phyloP scores from a whole-genome alignment of 768 basidiomycete species.

The Lactarius sp. region DNA sequence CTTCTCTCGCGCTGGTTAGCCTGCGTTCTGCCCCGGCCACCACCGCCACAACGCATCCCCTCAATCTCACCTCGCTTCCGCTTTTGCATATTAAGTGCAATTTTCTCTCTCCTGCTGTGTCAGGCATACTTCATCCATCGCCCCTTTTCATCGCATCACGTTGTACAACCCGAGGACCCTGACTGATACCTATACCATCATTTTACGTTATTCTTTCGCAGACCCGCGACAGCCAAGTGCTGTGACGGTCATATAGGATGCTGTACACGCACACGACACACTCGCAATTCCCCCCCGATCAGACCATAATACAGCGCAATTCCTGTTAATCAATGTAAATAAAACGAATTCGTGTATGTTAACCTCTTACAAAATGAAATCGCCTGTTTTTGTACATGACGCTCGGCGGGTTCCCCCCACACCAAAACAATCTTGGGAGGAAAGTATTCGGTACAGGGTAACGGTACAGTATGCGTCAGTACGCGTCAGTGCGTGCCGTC shows the following conservation, averaged over 20 bases:
- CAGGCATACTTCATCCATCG: neutral
- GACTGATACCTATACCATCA: conserved; percentile 12
- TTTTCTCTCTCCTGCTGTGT: neutral
- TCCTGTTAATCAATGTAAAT: neutral
- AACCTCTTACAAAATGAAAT: neutral
- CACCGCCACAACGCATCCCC: neutral
- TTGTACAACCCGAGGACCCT: neutral
- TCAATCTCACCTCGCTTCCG: neutral
- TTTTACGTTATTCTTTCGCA: conserved; percentile 7
- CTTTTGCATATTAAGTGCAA: neutral
- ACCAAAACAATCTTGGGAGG: no score
- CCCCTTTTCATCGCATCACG: neutral
- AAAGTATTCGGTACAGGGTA: no score
- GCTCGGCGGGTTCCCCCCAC: no score
- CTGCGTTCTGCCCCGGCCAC: no score
- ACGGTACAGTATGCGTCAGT: no score
- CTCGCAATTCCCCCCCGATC: neutral
- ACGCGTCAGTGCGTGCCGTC: no score
- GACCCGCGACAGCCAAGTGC: neutral
- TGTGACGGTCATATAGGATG: neutral
- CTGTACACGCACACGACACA: neutral
- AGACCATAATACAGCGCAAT: neutral
- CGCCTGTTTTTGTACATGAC: no score
- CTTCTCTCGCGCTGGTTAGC: neutral
- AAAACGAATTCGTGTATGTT: neutral